phyloP scores from a whole-genome alignment of 805 yeast species.

The Saccharomyces eubayanus region DNA sequence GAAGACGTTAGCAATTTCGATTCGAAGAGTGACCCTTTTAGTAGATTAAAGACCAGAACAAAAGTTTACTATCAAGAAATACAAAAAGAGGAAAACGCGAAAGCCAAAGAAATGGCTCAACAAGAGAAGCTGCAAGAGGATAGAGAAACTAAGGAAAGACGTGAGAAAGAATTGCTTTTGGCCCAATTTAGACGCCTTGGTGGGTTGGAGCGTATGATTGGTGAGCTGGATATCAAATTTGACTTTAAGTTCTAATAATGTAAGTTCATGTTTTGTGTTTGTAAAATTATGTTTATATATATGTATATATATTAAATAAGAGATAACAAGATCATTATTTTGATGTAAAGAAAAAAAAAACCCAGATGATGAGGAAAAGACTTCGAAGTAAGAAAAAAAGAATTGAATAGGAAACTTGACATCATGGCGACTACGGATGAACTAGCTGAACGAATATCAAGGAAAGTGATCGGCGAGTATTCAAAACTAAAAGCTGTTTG shows the following conservation, averaged over 20 bases:
- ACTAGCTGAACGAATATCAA: constrained; percentile 17
- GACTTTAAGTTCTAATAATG: constrained; percentile 28
- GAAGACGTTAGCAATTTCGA: constrained; percentile 41
- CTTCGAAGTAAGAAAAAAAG: background rate
- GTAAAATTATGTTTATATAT: background rate
- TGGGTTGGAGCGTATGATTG: constrained; percentile 45
- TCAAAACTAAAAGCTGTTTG: constrained; percentile 34
- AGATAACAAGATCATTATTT: background rate
- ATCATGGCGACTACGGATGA: background rate
- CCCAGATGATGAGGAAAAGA: background rate
- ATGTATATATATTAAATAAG: background rate
- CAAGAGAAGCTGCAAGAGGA: constrained; percentile 35
- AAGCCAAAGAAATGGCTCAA: constrained; percentile 47
- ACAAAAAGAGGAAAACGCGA: constrained; percentile 49
- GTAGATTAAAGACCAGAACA: constrained; percentile 81
- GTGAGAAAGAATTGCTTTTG: constrained; percentile 38
- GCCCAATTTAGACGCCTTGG: constrained; percentile 54
- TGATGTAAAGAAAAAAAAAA: background rate
- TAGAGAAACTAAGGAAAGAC: constrained; percentile 37
- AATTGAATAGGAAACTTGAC: background rate
- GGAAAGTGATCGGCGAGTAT: constrained; percentile 23
- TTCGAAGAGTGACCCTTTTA: constrained; percentile 69
- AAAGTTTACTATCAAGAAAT: constrained; percentile 62
- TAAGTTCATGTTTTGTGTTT: background rate
- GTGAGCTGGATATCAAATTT: constrained; percentile 35